Evolutionary conservation across 2,329 filamentous ascomycete species (phyloP), one percentile per base, ranked within the genome.

Genomic region (Amesomyces nigricolor): DNA sequence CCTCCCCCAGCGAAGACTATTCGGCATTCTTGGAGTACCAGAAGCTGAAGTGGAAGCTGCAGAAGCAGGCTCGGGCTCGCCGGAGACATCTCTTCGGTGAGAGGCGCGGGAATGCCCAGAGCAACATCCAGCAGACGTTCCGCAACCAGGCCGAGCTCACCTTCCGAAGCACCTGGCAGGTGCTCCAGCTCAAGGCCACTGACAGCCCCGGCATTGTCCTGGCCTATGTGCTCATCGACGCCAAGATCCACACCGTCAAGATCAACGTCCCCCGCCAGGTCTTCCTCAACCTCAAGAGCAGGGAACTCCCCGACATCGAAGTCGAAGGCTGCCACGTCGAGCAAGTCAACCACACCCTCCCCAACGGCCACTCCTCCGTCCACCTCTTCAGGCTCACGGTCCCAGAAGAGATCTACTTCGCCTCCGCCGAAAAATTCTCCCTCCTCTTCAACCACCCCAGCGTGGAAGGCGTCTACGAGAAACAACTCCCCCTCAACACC

Each of bases 11-110:
- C 0, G 84, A 94, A 47, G 87, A 99, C 70, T 99, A 99, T 63
- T 75, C 83, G 16, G 89, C 83, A 0, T 99, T 95, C 76, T 71
- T 99, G 51, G 80, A 87, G 66, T 97, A 97, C 66, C 94, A 99
- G 69, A 99, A 99, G 72, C 84, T 91, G 73, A 99, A 99, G 72
- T 99, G 94, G 94, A 96, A 92, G 74, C 87, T 97, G 38, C 94
- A 99, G 69, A 95, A 91, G 67, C 88, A 95, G 68, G 91, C 92
- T 35, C 84, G 94, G 19, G 79, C 86, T 58, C 85, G 92, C 43
- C 81, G 95, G 61, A 83, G 92, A 47, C 94, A 99, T 68, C 77
- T 99, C 0, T 99, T 99, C 65, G 94, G 94, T 57, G 92, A 99
- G 65, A 86, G 87, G 55, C 81, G 85, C 57, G 75, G 76, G 10